A percentile compares a stretch with the other conserved stretches of the same genome.
phyloP scores from a whole-genome alignment of 2,329 filamentous ascomycete species.

The Pseudogymnoascus sp. region DNA sequence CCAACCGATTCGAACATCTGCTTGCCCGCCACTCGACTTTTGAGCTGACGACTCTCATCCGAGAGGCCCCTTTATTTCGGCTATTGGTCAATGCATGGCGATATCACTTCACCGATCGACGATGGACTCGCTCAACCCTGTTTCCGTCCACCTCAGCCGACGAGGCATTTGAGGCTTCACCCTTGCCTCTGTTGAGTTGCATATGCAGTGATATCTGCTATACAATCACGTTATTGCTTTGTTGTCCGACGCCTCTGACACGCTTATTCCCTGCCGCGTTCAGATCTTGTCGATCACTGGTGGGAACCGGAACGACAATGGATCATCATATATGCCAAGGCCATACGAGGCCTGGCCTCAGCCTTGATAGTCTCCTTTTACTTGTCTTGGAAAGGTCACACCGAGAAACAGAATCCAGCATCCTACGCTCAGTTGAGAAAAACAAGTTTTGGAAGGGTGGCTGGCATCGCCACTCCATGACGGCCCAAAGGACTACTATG shows the following conservation, averaged over 20 bases:
- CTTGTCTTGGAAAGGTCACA: neutral
- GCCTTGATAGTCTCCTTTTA: neutral
- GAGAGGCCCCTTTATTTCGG: neutral
- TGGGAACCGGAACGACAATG: neutral
- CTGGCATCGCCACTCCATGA: conserved; percentile 1
- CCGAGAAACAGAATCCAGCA: neutral
- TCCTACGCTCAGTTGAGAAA: neutral
- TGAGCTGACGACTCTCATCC: neutral
- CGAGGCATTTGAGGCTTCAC: neutral
- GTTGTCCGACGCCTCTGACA: conserved; percentile 8
- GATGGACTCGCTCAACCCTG: neutral
- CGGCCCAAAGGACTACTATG: neutral
- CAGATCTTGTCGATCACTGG: conserved; percentile 1
- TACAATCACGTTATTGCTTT: conserved; percentile 8
- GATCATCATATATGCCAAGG: conserved; percentile 1
- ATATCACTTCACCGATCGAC: conserved; percentile 2
- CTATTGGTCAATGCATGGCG: conserved; percentile 2
- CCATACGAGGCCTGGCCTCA: neutral
- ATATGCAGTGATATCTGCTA: conserved; percentile 6
- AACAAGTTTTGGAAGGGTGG: neutral
- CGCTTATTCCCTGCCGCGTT: conserved; percentile 1
- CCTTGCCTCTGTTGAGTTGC: conserved; percentile 2
- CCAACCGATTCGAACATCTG: conserved; percentile 2
- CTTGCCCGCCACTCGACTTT: neutral
- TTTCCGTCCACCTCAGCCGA: neutral